These are phyloP conservation scores for Apophysomyces elegans DNA, from an alignment of 371 early-diverging fungal genomes.

Conservation along the genomic window DNA sequence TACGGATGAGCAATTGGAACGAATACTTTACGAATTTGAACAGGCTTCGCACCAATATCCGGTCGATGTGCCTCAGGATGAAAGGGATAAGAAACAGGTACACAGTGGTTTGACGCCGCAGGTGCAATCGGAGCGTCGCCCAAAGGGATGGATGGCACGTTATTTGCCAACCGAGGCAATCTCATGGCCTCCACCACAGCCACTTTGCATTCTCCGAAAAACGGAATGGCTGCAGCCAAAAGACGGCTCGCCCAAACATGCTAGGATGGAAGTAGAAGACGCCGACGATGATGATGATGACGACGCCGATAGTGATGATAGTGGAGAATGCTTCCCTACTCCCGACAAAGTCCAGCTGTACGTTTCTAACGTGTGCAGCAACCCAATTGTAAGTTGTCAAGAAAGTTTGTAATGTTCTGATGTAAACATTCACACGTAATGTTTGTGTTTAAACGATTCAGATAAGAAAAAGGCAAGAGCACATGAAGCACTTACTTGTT, in stretches of 20 bases:
- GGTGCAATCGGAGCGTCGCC: neutral
- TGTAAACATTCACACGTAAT: neutral
- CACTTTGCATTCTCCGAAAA: conserved; percentile 20
- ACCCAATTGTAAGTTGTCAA: conserved; percentile 34
- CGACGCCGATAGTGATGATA: conserved; percentile 9
- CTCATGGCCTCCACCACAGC: conserved; percentile 48
- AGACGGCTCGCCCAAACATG: conserved; percentile 12
- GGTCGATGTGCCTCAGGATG: conserved; percentile 19
- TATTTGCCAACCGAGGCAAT: conserved; percentile 49
- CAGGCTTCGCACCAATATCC: conserved; percentile 42
- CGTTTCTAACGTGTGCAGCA: conserved; percentile 47
- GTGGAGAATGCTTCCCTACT: conserved; percentile 30
- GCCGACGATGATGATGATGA: neutral
- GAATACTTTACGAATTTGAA: conserved; percentile 78
- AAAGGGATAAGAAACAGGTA: neutral
- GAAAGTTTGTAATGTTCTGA: neutral
- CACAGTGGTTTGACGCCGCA: neutral
- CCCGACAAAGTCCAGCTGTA: conserved; percentile 52
- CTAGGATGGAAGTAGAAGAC: neutral
- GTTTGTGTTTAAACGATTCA: conserved; percentile 11
- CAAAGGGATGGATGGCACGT: conserved; percentile 21
- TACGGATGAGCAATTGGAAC: conserved; percentile 78
- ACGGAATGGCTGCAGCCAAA: conserved; percentile 14
- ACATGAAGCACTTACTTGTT: conserved; percentile 40
- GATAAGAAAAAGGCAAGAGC: conserved; percentile 53